Conservation (phyloP, 345 rosid species). For the Euphorbia tirucalli region DNA sequence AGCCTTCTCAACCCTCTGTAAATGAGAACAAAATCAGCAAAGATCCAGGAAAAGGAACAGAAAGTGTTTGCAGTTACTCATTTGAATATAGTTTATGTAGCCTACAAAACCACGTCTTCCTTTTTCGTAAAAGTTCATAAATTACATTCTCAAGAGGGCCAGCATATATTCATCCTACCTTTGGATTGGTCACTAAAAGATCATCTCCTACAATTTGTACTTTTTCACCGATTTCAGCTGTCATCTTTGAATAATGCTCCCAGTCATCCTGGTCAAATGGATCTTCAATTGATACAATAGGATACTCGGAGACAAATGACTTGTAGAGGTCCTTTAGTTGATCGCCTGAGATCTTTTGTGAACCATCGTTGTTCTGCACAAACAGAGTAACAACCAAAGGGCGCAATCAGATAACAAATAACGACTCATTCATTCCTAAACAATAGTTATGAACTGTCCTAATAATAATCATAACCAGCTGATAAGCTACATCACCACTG, state of each 20-base stretch:
- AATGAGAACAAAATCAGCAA: neutral
- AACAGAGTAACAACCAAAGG: neutral
- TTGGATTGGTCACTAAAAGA: constrained; percentile 69
- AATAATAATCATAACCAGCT: neutral
- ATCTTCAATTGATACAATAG: constrained; percentile 67
- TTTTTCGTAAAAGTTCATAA: neutral
- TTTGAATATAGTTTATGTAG: neutral
- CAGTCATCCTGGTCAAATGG: constrained; percentile 79
- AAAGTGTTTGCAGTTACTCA: neutral
- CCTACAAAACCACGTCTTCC: neutral
- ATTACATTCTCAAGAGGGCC: neutral
- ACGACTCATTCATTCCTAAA: neutral
- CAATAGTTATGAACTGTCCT: neutral
- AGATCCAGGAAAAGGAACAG: neutral
- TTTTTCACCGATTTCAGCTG: constrained; percentile 52
- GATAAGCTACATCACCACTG: neutral
- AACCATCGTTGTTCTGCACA: constrained; percentile 59
- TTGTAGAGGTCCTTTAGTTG: constrained; percentile 57
- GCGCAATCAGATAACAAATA: neutral
- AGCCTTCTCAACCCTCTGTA: constrained; percentile 59
- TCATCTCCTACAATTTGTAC: constrained; percentile 75
- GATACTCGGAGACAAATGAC: constrained; percentile 54
- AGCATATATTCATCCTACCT: constrained; percentile 27
- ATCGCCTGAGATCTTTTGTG: constrained; percentile 60
- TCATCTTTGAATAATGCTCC: constrained; percentile 56